Evolutionary conservation across 345 rosid species (phyloP), one percentile per base, ranked within the genome.

Genomic region (Mangifera indica): DNA sequence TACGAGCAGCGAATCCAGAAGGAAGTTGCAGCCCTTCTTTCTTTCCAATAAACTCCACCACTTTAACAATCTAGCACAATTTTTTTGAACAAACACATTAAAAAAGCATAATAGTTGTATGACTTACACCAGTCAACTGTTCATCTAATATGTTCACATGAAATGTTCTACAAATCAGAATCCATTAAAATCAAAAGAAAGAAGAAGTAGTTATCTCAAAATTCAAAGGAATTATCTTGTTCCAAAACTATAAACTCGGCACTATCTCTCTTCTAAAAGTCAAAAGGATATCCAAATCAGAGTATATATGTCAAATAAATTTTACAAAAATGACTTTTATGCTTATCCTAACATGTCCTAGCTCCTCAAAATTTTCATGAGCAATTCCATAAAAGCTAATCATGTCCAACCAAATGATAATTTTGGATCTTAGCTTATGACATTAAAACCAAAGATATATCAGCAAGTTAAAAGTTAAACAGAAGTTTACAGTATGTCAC

Each of bases 1-100:
- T 40, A 40, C 89, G 94, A 55, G 82, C 86, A 66, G 93, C 93
- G 85, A 95, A 91, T 74, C 93, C 94, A 53, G 87, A 72, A 13
- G 94, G 98, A 69, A 92, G 82, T 77, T 92, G 87, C 80, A 95
- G 86, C 62, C 84, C 83, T 78, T 91, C 97, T 74, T 92, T 95
- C 86, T 89, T 88, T 21, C 88, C 94, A 79, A 95, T 76, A 72
- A 89, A 87, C 80, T 95, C 96, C 81, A 95, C 74, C 34, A 89
- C 98, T 77, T 84, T 83, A 56, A 85, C 83, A 74, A 91, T 92
- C 99, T 89, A 88, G 4, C 17, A 76, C 24, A 70, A 40, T 15
- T 74, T 42, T 42, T 40, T 25, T 6, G 76, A 24, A 54, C 10
- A 67, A 73, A 48, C 18, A 32, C 26, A 64, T 20, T 58, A 56